Conservation (phyloP, 345 rosid genomes). For the Reutealis trisperma region DNA sequence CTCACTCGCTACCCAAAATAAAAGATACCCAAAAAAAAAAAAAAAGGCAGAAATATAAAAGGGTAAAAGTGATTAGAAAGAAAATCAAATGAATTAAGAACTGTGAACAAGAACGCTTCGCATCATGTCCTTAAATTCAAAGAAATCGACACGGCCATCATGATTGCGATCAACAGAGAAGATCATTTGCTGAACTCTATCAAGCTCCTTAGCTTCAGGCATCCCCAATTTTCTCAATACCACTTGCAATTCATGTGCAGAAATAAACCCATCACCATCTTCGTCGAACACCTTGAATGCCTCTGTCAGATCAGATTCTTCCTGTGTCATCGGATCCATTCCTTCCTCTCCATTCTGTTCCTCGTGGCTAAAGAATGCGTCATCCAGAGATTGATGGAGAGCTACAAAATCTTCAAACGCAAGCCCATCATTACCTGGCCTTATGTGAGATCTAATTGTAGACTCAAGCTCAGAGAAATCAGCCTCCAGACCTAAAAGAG, state of each 20-base stretch:
- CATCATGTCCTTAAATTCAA: constrained; percentile 94
- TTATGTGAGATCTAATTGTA: constrained; percentile 50
- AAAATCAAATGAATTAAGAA: neutral
- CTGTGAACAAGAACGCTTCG: constrained; percentile 43
- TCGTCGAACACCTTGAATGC: constrained; percentile 95
- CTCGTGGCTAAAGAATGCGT: constrained; percentile 39
- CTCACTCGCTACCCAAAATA: neutral
- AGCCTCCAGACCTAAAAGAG: constrained; percentile 62
- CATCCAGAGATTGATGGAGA: constrained; percentile 62
- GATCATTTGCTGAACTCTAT: constrained; percentile 78
- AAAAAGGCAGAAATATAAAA: neutral
- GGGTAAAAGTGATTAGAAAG: neutral
- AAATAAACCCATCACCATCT: constrained; percentile 87
- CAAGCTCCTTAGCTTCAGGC: constrained; percentile 67
- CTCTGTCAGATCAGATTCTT: constrained; percentile 76
- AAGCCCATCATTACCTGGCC: constrained; percentile 58
- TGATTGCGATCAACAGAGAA: constrained; percentile 71
- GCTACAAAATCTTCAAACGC: constrained; percentile 60
- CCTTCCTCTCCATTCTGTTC: neutral
- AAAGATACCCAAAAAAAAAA: neutral
- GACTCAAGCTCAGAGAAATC: constrained; percentile 61
- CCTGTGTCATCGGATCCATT: constrained; percentile 24
- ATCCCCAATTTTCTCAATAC: constrained; percentile 75
- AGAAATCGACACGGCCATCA: constrained; percentile 87
- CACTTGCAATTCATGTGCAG: constrained; percentile 69